These are phyloP conservation scores for Zygoascus tannicola DNA, from an alignment of 805 yeast genomes.

Conservation along the genomic window DNA sequence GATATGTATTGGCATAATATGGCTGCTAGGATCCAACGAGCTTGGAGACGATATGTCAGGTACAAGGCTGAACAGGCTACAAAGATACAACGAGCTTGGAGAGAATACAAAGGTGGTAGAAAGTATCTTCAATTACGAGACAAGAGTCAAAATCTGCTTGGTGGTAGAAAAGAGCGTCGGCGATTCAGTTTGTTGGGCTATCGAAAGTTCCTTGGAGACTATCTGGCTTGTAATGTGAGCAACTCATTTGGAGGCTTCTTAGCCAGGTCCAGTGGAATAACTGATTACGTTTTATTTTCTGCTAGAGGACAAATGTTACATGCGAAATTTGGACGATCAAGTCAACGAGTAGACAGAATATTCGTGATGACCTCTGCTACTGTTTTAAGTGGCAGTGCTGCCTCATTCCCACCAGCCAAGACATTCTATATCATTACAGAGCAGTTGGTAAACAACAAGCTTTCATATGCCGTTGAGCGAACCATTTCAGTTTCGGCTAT, in stretches of 20 bases:
- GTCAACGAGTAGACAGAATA: constrained; percentile 64
- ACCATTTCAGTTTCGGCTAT: constrained; percentile 53
- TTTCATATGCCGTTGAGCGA: constrained; percentile 52
- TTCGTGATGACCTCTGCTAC: constrained; percentile 50
- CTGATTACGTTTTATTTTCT: constrained; percentile 66
- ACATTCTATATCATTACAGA: constrained; percentile 67
- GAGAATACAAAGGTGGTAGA: constrained; percentile 71
- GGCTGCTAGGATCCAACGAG: constrained; percentile 96
- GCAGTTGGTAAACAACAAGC: constrained; percentile 52
- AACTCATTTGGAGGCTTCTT: constrained; percentile 73
- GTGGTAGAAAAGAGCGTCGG: constrained; percentile 79
- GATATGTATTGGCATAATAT: constrained; percentile 96
- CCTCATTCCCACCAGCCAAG: constrained; percentile 20
- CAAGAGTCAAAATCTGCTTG: constrained; percentile 62
- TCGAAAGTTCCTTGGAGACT: constrained; percentile 91
- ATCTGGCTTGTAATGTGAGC: constrained; percentile 69
- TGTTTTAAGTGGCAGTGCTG: background rate
- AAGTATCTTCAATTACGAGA: constrained; percentile 79
- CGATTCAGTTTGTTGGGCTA: constrained; percentile 78
- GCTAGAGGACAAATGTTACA: constrained; percentile 69
- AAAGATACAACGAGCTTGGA: constrained; percentile 72
- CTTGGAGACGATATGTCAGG: constrained; percentile 79
- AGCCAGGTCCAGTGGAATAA: constrained; percentile 56
- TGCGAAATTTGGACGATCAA: constrained; percentile 88
- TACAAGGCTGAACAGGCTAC: constrained; percentile 82